These are phyloP conservation scores for Chlamydomonas applanata DNA, from an alignment of 139 green algal species.

Conservation along the genomic window DNA sequence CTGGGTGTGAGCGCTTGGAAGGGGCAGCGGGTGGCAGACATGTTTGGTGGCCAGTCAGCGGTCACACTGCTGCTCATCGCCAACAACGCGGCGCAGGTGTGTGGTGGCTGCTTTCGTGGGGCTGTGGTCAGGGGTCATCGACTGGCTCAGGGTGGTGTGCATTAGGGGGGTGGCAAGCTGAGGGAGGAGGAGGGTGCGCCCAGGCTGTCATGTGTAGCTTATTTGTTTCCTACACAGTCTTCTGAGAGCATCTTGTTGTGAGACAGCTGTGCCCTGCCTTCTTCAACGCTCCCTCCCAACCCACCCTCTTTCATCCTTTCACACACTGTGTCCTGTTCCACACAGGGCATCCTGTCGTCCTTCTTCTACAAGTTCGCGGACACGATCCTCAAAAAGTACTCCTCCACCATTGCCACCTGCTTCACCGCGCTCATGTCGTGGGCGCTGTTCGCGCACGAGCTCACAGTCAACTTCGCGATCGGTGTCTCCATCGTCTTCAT, in stretches of 20 bases:
- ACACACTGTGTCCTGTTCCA: constrained; percentile 44
- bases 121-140: background rate
- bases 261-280: too few species aligned
- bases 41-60: constrained; percentile 36
- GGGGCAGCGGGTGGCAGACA: constrained; percentile 10
- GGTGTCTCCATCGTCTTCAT: constrained; percentile 96
- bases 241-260: background rate
- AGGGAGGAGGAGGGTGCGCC: background rate
- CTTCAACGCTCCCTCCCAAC: background rate
- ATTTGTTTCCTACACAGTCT: too few species aligned
- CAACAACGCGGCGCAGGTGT: constrained; percentile 84
- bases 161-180: background rate
- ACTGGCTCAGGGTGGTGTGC: too few species aligned
- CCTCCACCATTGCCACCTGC: constrained; percentile 91
- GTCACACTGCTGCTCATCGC: constrained; percentile 77
- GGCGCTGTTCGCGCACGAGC: constrained; percentile 82
- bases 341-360: constrained; percentile 87
- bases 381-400: constrained; percentile 98
- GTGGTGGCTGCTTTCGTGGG: background rate
- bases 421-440: constrained; percentile 91
- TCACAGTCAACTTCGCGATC: constrained; percentile 93
- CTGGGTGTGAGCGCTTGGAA: constrained; percentile 28
- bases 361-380: constrained; percentile 99
- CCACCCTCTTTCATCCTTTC: constrained; percentile 9
- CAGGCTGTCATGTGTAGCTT: too few species aligned